phyloP scores from a whole-genome alignment of 345 rosid species.

The Cochlearia excelsa region DNA sequence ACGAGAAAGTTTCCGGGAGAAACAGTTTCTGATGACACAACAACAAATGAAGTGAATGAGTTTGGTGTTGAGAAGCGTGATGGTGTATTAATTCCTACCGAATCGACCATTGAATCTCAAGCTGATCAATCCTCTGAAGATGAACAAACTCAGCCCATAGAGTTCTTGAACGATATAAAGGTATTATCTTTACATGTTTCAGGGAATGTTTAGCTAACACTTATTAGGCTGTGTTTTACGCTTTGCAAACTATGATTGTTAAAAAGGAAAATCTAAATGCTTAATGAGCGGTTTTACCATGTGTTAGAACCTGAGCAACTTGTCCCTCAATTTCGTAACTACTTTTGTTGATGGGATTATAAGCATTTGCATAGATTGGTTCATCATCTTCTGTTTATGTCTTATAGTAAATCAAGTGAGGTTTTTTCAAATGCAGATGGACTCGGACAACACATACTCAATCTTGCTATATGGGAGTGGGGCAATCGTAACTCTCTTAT shows the following conservation, averaged over 20 bases:
- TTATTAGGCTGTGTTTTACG: too few relatives aligned
- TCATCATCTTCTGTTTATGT: background rate
- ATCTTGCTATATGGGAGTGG: slow-evolving; percentile 59
- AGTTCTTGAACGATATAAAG: slow-evolving; percentile 57
- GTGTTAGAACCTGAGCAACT: too few relatives aligned
- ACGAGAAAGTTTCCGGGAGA: slow-evolving; percentile 44
- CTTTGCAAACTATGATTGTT: background rate
- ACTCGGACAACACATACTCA: slow-evolving; percentile 54
- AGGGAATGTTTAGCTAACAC: background rate
- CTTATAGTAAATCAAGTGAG: background rate
- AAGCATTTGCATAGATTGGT: too few relatives aligned
- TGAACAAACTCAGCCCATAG: slow-evolving; percentile 35
- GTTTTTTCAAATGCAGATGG: slow-evolving; percentile 46
- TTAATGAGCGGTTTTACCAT: background rate
- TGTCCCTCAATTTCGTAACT: too few relatives aligned
- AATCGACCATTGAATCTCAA: slow-evolving; percentile 27
- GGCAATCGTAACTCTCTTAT: slow-evolving; percentile 60
- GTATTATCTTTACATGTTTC: slow-evolving; percentile 23
- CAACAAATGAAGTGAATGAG: slow-evolving; percentile 34
- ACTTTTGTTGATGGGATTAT: too few relatives aligned
- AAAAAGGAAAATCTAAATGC: background rate
- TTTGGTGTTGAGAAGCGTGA: slow-evolving; percentile 42
- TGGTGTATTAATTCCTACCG: slow-evolving; percentile 37
- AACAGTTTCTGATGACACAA: slow-evolving; percentile 46
- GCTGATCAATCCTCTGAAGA: slow-evolving; percentile 36